These are phyloP conservation scores for Austroboletus festivus DNA, from an alignment of 768 basidiomycete species.

Conservation along the genomic window DNA sequence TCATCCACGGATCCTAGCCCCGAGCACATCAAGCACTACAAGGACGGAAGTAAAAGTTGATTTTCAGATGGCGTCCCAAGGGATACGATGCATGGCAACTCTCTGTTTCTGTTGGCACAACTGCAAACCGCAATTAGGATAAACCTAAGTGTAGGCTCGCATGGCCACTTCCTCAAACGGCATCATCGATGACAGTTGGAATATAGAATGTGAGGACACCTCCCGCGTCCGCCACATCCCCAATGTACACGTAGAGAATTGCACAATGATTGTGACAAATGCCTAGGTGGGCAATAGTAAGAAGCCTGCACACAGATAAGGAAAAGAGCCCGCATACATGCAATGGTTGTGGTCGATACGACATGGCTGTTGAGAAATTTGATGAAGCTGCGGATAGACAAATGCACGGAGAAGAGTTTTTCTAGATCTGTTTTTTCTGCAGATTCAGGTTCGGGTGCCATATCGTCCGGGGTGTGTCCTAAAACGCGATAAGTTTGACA, in stretches of 20 bases:
- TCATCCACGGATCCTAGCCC: no score
- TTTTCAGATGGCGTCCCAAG: no score
- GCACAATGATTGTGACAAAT: constrained; percentile 81
- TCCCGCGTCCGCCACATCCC: constrained; percentile 72
- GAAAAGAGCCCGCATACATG: constrained; percentile 51
- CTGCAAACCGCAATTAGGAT: no score
- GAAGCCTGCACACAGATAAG: not conserved
- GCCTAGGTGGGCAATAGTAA: constrained; percentile 40
- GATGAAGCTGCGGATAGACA: constrained; percentile 72
- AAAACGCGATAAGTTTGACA: constrained; percentile 7
- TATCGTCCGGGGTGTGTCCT: constrained; percentile 30
- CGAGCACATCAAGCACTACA: no score
- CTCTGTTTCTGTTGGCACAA: no score
- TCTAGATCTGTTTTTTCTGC: constrained; percentile 49
- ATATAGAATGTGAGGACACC: constrained; percentile 89
- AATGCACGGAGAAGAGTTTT: constrained; percentile 58
- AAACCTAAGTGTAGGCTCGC: not conserved
- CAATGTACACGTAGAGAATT: constrained; percentile 88
- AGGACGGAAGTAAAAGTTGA: no score
- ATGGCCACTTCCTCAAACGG: constrained; percentile 18
- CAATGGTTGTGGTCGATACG: constrained; percentile 81
- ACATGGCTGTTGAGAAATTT: constrained; percentile 80
- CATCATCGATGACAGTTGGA: constrained; percentile 69
- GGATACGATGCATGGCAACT: no score
- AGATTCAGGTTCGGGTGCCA: constrained; percentile 31